These are phyloP conservation scores for Cladosporium phlei DNA, from an alignment of 2,329 filamentous ascomycete species.

Conservation along the genomic window DNA sequence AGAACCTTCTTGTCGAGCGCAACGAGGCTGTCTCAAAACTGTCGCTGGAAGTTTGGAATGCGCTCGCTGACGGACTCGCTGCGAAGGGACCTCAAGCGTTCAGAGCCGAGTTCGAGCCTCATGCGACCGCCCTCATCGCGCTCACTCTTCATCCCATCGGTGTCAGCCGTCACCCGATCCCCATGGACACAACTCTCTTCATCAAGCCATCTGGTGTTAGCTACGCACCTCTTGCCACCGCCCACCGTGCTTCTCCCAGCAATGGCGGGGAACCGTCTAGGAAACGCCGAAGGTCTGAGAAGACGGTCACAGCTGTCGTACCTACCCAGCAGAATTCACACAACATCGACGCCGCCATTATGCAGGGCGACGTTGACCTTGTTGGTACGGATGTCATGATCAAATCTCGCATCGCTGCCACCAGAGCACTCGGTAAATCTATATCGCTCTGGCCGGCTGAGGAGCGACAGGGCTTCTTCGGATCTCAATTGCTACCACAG, in stretches of 20 bases:
- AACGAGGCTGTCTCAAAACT: conserved; percentile 76
- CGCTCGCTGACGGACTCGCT: conserved; percentile 66
- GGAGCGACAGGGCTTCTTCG: conserved; percentile 58
- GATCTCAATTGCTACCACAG: conserved; percentile 58
- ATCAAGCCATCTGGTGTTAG: conserved; percentile 88
- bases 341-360: conserved; percentile 96
- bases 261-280: conserved; percentile 63
- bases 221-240: conserved; percentile 54
- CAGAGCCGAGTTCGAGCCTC: conserved; percentile 65
- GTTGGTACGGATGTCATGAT: conserved; percentile 86
- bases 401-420: conserved; percentile 81
- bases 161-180: conserved; percentile 80
- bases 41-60: conserved; percentile 82
- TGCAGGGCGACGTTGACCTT: conserved; percentile 92
- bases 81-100: conserved; percentile 58
- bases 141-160: conserved; percentile 88
- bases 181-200: conserved; percentile 86
- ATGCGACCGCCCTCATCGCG: conserved; percentile 76
- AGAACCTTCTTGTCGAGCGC: conserved; percentile 90
- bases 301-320: conserved; percentile 54
- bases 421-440: conserved; percentile 77
- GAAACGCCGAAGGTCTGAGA: conserved; percentile 78
- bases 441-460: conserved; percentile 69
- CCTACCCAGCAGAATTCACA: conserved; percentile 60
- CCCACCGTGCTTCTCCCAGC: conserved; percentile 38